Evolutionary conservation across 495 filamentous ascomycete species (phyloP).

Genomic region (Tuber magnatum): DNA sequence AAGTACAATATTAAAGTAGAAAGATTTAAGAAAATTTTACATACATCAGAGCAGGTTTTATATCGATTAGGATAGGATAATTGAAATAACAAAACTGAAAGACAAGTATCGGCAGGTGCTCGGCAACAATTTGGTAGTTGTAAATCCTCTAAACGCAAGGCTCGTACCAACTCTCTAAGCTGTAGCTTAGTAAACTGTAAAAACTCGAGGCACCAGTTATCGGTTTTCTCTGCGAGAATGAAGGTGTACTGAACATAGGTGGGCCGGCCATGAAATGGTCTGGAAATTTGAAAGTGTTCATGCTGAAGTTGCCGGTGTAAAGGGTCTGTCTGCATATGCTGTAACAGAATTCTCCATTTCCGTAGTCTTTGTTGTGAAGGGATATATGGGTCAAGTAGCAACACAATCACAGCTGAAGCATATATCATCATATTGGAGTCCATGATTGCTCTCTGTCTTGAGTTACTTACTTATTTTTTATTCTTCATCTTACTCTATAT

Average conservation of each 20-base stretch:
- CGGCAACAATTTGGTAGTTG: background rate
- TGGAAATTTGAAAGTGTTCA: background rate
- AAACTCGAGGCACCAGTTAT: background rate
- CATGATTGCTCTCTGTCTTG: no score
- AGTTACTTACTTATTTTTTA: no score
- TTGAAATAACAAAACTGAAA: background rate
- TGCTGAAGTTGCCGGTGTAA: background rate
- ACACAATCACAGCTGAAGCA: no score
- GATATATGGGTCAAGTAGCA: no score
- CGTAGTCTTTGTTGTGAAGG: background rate
- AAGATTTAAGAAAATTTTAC: no score
- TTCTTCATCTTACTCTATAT: no score
- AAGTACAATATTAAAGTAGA: no score
- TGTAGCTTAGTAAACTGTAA: background rate
- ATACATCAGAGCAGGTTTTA: no score
- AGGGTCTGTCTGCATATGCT: background rate
- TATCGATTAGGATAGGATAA: background rate
- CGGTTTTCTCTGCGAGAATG: background rate
- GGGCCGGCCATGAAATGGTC: background rate
- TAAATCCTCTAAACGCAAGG: background rate
- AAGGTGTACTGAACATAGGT: background rate
- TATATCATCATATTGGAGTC: no score
- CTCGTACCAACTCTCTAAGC: background rate
- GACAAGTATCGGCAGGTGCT: background rate
- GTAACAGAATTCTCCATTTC: background rate